A percentile compares a stretch with the other conserved stretches of the same genome.
Evolutionary conservation across 345 rosid species (phyloP).

Genomic region (Citrus sp.): DNA sequence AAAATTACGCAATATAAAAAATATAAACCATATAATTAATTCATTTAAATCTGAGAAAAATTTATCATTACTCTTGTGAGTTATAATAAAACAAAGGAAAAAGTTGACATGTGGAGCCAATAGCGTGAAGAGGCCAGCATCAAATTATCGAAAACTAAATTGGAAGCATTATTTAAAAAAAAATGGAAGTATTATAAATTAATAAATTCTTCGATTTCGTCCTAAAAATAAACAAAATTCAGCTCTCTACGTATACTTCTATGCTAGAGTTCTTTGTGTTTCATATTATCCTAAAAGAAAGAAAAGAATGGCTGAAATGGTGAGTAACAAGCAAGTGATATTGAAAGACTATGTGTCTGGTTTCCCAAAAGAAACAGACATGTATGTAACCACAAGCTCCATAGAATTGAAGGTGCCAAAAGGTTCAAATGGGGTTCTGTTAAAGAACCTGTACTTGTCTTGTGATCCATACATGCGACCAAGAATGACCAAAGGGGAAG

Average conservation of each 20-base stretch:
- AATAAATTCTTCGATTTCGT: neutral
- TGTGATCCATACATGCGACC: constrained; percentile 25
- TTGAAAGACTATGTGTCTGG: constrained; percentile 23
- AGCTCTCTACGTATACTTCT: neutral
- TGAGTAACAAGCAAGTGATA: constrained; percentile 31
- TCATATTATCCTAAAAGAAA: neutral
- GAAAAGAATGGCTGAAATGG: neutral
- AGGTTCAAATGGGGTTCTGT: constrained; percentile 10
- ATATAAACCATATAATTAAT: too few species aligned
- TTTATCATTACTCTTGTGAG: too few species aligned
- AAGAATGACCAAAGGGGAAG: neutral
- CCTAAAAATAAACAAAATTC: neutral
- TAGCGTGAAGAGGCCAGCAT: too few species aligned
- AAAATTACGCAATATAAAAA: too few species aligned
- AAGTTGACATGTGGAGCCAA: too few species aligned
- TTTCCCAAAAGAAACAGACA: constrained; percentile 25
- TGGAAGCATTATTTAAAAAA: too few species aligned
- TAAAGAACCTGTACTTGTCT: constrained; percentile 22
- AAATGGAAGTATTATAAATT: too few species aligned
- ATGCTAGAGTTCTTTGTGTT: neutral
- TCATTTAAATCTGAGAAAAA: too few species aligned
- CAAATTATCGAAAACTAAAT: too few species aligned
- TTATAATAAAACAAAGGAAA: too few species aligned
- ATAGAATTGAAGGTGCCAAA: constrained; percentile 18
- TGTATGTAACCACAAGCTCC: constrained; percentile 1